Conservation (phyloP, 2,329 filamentous ascomycete species). For the Fusarium sp. region DNA sequence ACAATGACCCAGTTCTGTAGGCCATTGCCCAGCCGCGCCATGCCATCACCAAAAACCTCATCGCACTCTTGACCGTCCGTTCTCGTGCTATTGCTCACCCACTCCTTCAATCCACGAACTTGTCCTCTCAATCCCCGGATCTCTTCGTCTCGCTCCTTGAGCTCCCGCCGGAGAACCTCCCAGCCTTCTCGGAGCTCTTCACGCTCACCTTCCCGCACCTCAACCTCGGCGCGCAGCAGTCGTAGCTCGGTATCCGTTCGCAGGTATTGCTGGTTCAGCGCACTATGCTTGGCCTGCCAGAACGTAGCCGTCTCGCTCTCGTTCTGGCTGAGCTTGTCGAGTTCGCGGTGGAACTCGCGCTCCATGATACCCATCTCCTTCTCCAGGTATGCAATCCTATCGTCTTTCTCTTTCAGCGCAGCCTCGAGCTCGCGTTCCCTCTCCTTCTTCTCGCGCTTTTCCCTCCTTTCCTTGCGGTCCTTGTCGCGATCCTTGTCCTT, state of each 20-base stretch:
- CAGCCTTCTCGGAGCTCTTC: slow-evolving; percentile 61
- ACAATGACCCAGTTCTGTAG: slow-evolving; percentile 79
- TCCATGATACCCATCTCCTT: slow-evolving; percentile 63
- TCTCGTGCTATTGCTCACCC: slow-evolving; percentile 73
- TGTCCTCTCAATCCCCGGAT: slow-evolving; percentile 64
- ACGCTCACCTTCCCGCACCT: slow-evolving; percentile 57
- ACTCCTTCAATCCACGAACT: slow-evolving; percentile 74
- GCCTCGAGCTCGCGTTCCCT: slow-evolving; percentile 43
- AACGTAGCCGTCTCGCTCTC: slow-evolving; percentile 65
- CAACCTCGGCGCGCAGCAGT: slow-evolving; percentile 60
- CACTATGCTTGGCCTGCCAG: slow-evolving; percentile 66
- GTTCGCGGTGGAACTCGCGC: slow-evolving; percentile 61
- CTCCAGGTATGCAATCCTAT: slow-evolving; percentile 62
- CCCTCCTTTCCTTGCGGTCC: slow-evolving; percentile 41
- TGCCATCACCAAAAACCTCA: slow-evolving; percentile 70
- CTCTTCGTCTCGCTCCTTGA: slow-evolving; percentile 64
- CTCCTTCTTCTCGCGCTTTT: slow-evolving; percentile 39
- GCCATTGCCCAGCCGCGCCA: slow-evolving; percentile 70
- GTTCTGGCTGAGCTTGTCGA: slow-evolving; percentile 61
- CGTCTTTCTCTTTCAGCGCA: slow-evolving; percentile 58
- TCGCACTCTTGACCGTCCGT: slow-evolving; percentile 70
- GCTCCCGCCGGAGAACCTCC: slow-evolving; percentile 57
- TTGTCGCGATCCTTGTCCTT: slow-evolving; percentile 46
- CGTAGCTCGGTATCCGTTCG: slow-evolving; percentile 63
- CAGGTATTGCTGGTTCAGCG: slow-evolving; percentile 61